Evolutionary conservation across 2,329 filamentous ascomycete genomes (phyloP), one percentile per base, ranked within the genome.

Genomic region (Alternaria arbusti): DNA sequence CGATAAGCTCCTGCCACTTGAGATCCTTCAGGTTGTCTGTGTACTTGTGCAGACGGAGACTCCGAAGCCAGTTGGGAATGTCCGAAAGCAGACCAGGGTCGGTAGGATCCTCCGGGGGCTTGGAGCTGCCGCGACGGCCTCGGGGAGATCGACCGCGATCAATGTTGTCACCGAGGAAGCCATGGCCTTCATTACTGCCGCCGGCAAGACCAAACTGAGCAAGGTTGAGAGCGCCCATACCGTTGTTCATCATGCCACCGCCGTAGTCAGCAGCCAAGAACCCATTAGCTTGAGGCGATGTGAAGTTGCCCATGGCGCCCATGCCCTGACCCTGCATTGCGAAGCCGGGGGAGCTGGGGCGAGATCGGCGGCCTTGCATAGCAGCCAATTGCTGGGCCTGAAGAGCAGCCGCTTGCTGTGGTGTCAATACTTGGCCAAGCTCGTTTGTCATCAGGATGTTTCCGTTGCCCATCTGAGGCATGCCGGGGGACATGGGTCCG

Each of bases 21-120:
- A 98, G 89, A 76, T 98, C 95, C 83, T 98, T 99, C 68, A 99
- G 84, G 73, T 98, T 96, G 72, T 99, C 96, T 10, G 96, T 99
- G 82, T 99, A 99, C 85, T 99, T 99, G 86, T 99, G 96, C 74
- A 99, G 86, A 64, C 96, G 90, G 78, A 98, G 86, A 80, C 94
- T 97, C 78, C 96, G 90, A 74, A 99, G 87, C 96, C 96, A 99
- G 79, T 90, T 91, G 58, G 96, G 95, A 71, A 99, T 97, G 77
- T 99, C 96, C 82, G 97, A 92, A 72, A 99, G 86, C 64, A 99
- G 87, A 45, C 87, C 89, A 15, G 92, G 91, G 80, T 99, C 96
- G 20, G 95, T 98, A 5, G 96, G 96, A 76, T 99, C 96, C 85
- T 99, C 96, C 50, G 96, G 96, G 28, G 96, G 96, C 86, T 98